Percentiles rank a stretch among this genome's conserved stretches.
These are phyloP conservation scores for Pleurotus citrinopileatus DNA, from an alignment of 768 basidiomycete species.

Conservation along the genomic window DNA sequence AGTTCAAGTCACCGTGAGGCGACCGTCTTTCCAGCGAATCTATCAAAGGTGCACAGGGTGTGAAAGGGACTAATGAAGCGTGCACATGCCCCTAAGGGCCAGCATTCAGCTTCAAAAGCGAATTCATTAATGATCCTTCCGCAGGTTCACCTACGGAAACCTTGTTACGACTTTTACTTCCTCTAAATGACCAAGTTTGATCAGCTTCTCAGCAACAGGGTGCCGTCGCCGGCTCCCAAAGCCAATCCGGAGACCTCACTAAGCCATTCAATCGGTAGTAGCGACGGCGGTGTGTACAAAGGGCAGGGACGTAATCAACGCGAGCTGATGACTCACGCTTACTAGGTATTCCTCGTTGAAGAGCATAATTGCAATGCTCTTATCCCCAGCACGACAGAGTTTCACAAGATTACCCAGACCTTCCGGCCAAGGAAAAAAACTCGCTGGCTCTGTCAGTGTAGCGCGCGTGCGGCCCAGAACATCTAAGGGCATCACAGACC, in stretches of 20 bases:
- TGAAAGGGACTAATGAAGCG: conserved; percentile 30
- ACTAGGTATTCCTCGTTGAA: conserved; percentile 91
- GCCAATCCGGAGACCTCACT: conserved; percentile 83
- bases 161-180: conserved; percentile 84
- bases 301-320: conserved; percentile 90
- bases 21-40: too few species aligned
- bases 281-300: conserved; percentile 89
- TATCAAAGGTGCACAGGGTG: conserved; percentile 45
- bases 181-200: conserved; percentile 83
- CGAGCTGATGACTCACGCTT: conserved; percentile 84
- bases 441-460: conserved; percentile 90
- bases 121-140: conserved; percentile 43
- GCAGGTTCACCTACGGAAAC: conserved; percentile 83
- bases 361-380: conserved; percentile 91
- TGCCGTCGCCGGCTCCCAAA: conserved; percentile 55
- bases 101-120: neutral
- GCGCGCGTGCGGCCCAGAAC: conserved; percentile 85
- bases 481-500: conserved; percentile 91
- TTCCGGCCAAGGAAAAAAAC: conserved; percentile 44
- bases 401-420: conserved; percentile 73
- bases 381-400: conserved; percentile 82
- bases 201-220: conserved; percentile 36
- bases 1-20: too few species aligned
- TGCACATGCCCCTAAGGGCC: conserved; percentile 28
- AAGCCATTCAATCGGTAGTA: conserved; percentile 92